Conservation (phyloP, 257 asterid species). For the Salvia hispanica region DNA sequence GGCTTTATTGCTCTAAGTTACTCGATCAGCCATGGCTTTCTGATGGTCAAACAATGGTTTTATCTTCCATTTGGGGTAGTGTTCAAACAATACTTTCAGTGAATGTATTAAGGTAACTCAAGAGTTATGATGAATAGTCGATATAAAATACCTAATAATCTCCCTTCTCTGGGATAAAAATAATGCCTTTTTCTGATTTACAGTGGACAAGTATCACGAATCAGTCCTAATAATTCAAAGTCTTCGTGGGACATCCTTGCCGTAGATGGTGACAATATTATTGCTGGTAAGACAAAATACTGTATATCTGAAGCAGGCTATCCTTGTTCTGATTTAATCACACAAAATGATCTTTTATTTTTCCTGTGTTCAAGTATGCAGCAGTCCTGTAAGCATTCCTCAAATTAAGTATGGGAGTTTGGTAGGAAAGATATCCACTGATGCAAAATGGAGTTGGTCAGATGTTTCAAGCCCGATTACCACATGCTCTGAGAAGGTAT, state of each 20-base stretch:
- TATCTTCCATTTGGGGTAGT: conserved; percentile 87
- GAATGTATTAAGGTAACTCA: conserved; percentile 63
- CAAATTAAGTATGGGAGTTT: conserved; percentile 73
- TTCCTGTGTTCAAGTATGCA: conserved; percentile 55
- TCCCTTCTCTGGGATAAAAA: conserved; percentile 19
- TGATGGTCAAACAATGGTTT: conserved; percentile 73
- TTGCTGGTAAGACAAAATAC: conserved; percentile 57
- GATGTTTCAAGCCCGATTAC: conserved; percentile 62
- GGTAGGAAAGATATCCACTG: conserved; percentile 36
- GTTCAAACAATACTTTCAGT: conserved; percentile 62
- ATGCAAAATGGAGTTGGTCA: conserved; percentile 73
- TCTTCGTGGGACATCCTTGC: conserved; percentile 80
- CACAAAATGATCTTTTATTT: conserved; percentile 23
- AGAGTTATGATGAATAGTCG: conserved; percentile 11
- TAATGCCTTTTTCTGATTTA: conserved; percentile 25
- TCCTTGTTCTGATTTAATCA: conserved; percentile 19
- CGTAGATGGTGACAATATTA: conserved; percentile 61
- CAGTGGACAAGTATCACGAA: conserved; percentile 73
- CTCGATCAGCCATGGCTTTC: conserved; percentile 83
- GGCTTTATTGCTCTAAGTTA: conserved; percentile 59
- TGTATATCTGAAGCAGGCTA: conserved; percentile 16
- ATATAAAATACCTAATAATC: conserved; percentile 13
- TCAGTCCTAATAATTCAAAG: conserved; percentile 65
- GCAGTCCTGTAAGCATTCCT: conserved; percentile 77
- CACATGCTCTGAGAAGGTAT: conserved; percentile 69